Evolutionary conservation across 2,329 filamentous ascomycete species (phyloP), one percentile per base, ranked within the genome.

Genomic region (Escovopsis weberi): DNA sequence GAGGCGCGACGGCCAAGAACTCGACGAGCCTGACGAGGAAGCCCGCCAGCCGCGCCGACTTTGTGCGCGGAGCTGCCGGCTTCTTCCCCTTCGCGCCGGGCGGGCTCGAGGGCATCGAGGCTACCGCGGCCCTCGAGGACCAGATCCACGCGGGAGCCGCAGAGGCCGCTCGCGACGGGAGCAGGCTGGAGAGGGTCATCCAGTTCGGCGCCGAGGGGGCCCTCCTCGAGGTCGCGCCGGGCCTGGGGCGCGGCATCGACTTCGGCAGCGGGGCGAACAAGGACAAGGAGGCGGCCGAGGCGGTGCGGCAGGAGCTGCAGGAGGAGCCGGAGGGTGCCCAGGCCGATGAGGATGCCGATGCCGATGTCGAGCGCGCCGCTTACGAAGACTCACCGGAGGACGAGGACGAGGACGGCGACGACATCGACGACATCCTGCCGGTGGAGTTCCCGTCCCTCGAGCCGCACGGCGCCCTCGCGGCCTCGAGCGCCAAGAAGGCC

Each of bases 1-100:
- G 80, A 54, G 93, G 83, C 53, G 85, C 84, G 12, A 95, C 85
- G 12, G 89, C 87, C 39, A 98, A 95, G 64, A 94, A 94, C 56
- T 95, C 87, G 3, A 96, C 88, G 0, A 94, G 87, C 5, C 69
- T 95, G 35, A 67, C 84, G 12, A 76, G 91, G 38, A 93, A 93
- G 56, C 89, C 89, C 4, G 89, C 85, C 12, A 80, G 78, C 44
- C 76, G 85, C 48, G 85, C 85, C 28, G 88, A 96, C 40, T 94
- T 96, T 60, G 88, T 96, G 11, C 75, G 89, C 47, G 91, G 91
- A 12, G 88, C 84, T 33, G 86, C 88, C 7, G 89, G 89, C 0
- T 95, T 93, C 65, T 93, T 94, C 46, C 89, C 89, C 0, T 95
- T 96, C 62, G 82, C 87, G 0, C 89, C 89, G 1, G 88, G 88